Percentiles rank a stretch among this genome's conserved stretches.
Conservation (phyloP, 768 basidiomycete species). For the Leucogyrophana mollusca region DNA sequence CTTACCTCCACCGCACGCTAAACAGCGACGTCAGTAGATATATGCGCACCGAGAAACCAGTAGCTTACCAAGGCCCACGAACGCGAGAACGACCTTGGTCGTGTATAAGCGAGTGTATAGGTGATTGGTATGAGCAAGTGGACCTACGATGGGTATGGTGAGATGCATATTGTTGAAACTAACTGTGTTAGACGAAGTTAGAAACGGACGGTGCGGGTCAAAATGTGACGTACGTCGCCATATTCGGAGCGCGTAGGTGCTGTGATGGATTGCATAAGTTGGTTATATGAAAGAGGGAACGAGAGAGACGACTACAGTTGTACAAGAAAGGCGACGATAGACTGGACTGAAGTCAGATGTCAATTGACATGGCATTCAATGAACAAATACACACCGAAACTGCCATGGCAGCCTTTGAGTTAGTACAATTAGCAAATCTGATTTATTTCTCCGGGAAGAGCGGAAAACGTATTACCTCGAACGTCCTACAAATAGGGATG, state of each 20-base stretch:
- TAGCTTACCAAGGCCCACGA: constrained; percentile 25
- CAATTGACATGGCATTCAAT: neutral
- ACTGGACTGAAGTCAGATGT: constrained; percentile 15
- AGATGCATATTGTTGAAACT: constrained; percentile 29
- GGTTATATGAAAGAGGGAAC: neutral
- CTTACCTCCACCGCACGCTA: constrained; percentile 30
- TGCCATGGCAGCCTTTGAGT: constrained; percentile 38
- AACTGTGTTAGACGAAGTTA: constrained; percentile 14
- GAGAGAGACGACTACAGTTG: constrained; percentile 28
- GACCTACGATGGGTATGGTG: constrained; percentile 31
- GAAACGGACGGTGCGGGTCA: neutral
- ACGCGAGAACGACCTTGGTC: constrained; percentile 23
- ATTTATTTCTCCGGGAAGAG: too few species aligned
- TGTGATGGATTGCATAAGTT: constrained; percentile 8
- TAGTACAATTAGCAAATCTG: too few species aligned
- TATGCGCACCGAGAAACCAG: neutral
- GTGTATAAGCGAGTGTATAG: neutral
- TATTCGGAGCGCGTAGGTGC: constrained; percentile 36
- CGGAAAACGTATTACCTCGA: constrained; percentile 3
- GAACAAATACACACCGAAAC: constrained; percentile 22
- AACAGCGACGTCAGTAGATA: too few species aligned
- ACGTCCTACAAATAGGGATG: neutral
- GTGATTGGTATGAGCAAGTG: neutral
- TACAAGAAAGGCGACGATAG: constrained; percentile 33
- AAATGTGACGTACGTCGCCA: constrained; percentile 38